phyloP scores from a whole-genome alignment of 1,139 yeast genomes.

The Arxiozyma slooffiae region DNA sequence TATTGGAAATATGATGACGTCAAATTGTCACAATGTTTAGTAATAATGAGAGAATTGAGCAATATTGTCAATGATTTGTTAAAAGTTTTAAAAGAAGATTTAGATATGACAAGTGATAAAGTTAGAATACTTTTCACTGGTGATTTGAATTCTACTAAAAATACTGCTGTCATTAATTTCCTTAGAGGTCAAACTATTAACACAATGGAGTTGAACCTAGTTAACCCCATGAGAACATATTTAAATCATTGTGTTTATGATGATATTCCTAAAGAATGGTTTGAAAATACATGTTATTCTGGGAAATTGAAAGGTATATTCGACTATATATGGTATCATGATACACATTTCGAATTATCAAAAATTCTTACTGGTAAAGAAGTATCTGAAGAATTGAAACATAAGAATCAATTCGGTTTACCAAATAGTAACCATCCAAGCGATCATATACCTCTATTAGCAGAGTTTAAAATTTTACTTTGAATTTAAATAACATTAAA shows the following conservation, averaged over 20 bases:
- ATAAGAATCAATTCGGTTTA: slow-evolving; percentile 59
- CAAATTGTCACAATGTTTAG: slow-evolving; percentile 44
- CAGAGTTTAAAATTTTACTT: slow-evolving; percentile 49
- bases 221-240: slow-evolving; percentile 30
- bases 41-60: slow-evolving; percentile 33
- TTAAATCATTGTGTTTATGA: slow-evolving; percentile 33
- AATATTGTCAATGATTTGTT: slow-evolving; percentile 26
- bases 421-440: slow-evolving; percentile 89
- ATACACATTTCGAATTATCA: slow-evolving; percentile 31
- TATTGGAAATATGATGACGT: slow-evolving; percentile 53
- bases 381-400: slow-evolving; percentile 44
- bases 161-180: slow-evolving; percentile 40
- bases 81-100: slow-evolving; percentile 16
- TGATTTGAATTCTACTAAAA: slow-evolving; percentile 45
- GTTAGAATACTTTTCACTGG: slow-evolving; percentile 36
- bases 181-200: slow-evolving; percentile 33
- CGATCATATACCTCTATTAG: slow-evolving; percentile 79
- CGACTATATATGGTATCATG: slow-evolving; percentile 51
- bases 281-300: slow-evolving; percentile 44
- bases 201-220: slow-evolving; percentile 28
- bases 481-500: not conserved
- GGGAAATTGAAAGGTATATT: slow-evolving; percentile 42
- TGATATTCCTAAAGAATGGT: slow-evolving; percentile 30
- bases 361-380: slow-evolving; percentile 69
- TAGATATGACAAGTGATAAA: slow-evolving; percentile 21